phyloP scores from a whole-genome alignment of 1,284 basidiomycete genomes.

The Boletus chippewaensis region DNA sequence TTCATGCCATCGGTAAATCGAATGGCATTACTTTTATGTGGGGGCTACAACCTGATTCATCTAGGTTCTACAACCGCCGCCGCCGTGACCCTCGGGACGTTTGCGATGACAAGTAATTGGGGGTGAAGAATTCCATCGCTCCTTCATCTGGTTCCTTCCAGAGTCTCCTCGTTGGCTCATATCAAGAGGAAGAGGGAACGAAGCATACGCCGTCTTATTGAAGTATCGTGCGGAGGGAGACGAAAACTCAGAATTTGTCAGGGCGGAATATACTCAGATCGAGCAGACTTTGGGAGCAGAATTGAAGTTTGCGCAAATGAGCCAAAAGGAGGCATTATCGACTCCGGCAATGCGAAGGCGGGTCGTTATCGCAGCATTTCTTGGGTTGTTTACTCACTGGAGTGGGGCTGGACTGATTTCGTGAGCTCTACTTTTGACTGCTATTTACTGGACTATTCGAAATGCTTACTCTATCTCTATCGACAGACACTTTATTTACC shows the following conservation, averaged over 20 bases:
- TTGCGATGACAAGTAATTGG: conserved; percentile 43
- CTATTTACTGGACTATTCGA: too few species aligned
- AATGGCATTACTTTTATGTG: too few species aligned
- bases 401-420: conserved; percentile 8
- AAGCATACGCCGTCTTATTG: conserved; percentile 21
- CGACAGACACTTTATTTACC: too few species aligned
- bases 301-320: not conserved
- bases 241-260: conserved; percentile 17
- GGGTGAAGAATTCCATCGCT: conserved; percentile 43
- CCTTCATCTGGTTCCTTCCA: conserved; percentile 45
- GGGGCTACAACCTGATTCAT: not conserved
- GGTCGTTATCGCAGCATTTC: conserved; percentile 1
- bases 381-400: conserved; percentile 47
- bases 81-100: conserved; percentile 42
- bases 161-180: conserved; percentile 59
- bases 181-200: conserved; percentile 42
- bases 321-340: conserved; percentile 2
- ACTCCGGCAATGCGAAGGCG: conserved; percentile 4
- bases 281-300: conserved; percentile 27
- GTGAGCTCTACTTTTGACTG: too few species aligned
- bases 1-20: too few species aligned
- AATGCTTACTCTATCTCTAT: conserved; percentile 6
- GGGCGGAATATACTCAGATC: conserved; percentile 17
- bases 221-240: conserved; percentile 20
- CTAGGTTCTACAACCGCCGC: conserved; percentile 14